Evolutionary conservation across 2,329 filamentous ascomycete genomes (phyloP), one percentile per base, ranked within the genome.

Genomic region (Dactylellina haptotyla): DNA sequence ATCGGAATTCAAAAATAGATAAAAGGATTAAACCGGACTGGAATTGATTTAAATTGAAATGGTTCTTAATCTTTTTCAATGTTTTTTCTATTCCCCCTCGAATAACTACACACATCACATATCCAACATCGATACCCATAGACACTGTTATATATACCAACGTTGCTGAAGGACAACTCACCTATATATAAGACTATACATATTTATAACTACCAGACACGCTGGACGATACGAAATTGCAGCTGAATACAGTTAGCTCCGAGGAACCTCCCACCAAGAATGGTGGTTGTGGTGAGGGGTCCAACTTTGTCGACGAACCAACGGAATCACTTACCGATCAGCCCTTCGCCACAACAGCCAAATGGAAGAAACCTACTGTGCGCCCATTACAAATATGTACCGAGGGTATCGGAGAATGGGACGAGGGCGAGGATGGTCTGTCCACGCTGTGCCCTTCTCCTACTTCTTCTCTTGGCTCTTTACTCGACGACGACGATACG

Each of bases 181-280:
- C 26, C 28, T 50, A 34, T 16, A 53, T n/a, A 20, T 30, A 25
- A 43, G n/a, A 50, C 39, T 51, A 39, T 39, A 61, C 12, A 34
- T 61, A 61, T 23, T 37, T 50, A 25, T 45, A 23, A 28, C 18
- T 30, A 50, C 23, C n/a, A 9, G 28, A 32, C 67, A 41, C 51
- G 48, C 39, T 72, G 67, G 67, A 72, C 59, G 45, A n/a, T n/a
- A n/a, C n/a, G n/a, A n/a, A 64, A 23, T 18, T 46, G 54, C 51
- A 45, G 30, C 51, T 34, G 20, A 30, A 54, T 23, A 34, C 53
- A 37, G 41, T 51, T 41, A 16, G 39, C 39, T 53, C 58, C 66
- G 41, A 64, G 16, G 58, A 12, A 16, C 59, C 67, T 53, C 43
- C 37, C 34, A 51, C 16, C 45, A 32, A 34, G 2, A 5, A 9